These are phyloP conservation scores for Yamagishiella unicocca DNA, from an alignment of 139 green algal species.

Conservation along the genomic window DNA sequence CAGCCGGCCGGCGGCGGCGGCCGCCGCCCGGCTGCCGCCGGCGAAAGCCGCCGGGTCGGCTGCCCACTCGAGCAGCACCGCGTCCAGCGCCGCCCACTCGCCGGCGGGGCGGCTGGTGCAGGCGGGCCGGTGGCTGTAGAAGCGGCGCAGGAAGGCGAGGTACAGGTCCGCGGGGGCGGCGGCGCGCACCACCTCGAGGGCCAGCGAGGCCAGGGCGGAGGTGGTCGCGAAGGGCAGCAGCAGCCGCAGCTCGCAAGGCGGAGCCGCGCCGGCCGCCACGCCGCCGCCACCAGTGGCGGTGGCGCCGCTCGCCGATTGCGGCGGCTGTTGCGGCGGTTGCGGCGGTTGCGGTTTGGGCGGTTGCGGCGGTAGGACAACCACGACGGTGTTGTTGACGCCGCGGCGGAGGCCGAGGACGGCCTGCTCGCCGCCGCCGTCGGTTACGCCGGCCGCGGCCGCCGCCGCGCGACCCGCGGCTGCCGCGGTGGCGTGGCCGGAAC, in stretches of 20 bases:
- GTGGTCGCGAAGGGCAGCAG: slow-evolving; percentile 58
- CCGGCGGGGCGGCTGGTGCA: background rate
- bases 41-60: slow-evolving; percentile 27
- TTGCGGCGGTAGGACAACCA: slow-evolving; percentile 9
- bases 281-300: slow-evolving; percentile 58
- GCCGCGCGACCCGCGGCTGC: background rate
- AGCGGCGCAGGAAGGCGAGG: slow-evolving; percentile 54
- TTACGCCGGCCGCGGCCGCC: background rate
- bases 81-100: slow-evolving; percentile 53
- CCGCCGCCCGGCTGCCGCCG: background rate
- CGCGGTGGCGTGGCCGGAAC: background rate
- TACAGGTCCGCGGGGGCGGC: slow-evolving; percentile 54
- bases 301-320: background rate
- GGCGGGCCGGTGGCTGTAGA: slow-evolving; percentile 46
- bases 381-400: slow-evolving; percentile 14
- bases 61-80: slow-evolving; percentile 60
- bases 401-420: slow-evolving; percentile 19
- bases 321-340: background rate
- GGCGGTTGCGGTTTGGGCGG: background rate
- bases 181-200: slow-evolving; percentile 63
- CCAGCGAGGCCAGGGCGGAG: slow-evolving; percentile 49
- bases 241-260: slow-evolving; percentile 53
- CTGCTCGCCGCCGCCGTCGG: background rate
- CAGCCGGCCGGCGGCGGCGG: background rate
- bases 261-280: slow-evolving; percentile 14